Evolutionary conservation across 345 rosid species (phyloP).

Genomic region (Acer negundo): DNA sequence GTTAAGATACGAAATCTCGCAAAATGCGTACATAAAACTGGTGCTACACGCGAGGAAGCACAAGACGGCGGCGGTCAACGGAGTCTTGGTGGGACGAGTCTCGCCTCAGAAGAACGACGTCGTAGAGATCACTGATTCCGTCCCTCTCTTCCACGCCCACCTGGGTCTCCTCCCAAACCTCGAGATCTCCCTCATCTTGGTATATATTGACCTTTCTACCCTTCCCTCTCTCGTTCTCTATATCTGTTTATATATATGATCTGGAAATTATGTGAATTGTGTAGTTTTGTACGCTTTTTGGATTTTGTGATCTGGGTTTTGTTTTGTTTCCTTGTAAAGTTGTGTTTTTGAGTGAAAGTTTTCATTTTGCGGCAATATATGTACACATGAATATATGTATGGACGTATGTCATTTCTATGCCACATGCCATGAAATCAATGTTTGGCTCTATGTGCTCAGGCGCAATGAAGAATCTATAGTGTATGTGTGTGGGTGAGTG

Average conservation of each 20-base stretch:
- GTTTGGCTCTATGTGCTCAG: not conserved
- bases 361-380: not conserved
- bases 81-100: constrained; percentile 68
- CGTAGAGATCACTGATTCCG: constrained; percentile 80
- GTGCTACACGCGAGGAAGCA: constrained; percentile 84
- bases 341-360: not conserved
- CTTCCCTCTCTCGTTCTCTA: not conserved
- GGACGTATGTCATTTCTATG: not conserved
- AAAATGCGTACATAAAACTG: constrained; percentile 84
- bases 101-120: constrained; percentile 47
- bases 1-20: constrained; percentile 71
- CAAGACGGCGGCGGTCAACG: constrained; percentile 84
- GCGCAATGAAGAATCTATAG: not conserved
- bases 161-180: constrained; percentile 88
- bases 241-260: not conserved
- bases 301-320: not conserved
- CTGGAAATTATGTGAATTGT: not conserved
- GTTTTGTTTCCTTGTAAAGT: not conserved
- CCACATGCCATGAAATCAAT: not conserved
- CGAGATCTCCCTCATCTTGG: constrained; percentile 95
- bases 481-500: not conserved
- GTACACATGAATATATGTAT: not conserved
- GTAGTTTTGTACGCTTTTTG: not conserved
- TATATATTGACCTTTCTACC: constrained; percentile 32
- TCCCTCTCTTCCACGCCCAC: constrained; percentile 89